phyloP scores from a whole-genome alignment of 2,329 filamentous ascomycete species.

The Fusarium clavum region DNA sequence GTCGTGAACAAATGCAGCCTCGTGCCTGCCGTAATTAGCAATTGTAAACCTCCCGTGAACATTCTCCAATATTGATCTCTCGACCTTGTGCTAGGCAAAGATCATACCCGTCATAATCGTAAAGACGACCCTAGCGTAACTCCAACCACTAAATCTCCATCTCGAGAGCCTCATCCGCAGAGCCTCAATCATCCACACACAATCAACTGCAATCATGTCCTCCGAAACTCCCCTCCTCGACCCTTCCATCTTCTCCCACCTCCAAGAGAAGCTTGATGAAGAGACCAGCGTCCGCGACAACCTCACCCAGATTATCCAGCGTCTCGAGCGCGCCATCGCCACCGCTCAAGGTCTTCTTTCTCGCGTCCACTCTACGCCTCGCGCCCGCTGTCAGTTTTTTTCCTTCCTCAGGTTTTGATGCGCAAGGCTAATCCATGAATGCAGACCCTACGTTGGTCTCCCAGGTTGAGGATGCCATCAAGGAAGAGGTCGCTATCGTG shows the following conservation, averaged over 20 bases:
- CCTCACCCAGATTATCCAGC: slow-evolving; percentile 82
- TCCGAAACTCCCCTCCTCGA: slow-evolving; percentile 65
- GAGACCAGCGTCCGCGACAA: slow-evolving; percentile 85
- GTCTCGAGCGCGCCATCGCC: slow-evolving; percentile 84
- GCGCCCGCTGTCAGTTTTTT: slow-evolving; percentile 61
- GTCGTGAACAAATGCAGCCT: fast-evolving
- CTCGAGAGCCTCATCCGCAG: slow-evolving; percentile 34
- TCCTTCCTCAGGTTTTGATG: background rate
- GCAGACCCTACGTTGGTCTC: slow-evolving; percentile 73
- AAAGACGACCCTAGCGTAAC: slow-evolving; percentile 21
- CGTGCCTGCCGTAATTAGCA: no score
- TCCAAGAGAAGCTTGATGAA: slow-evolving; percentile 91
- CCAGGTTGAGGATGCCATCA: slow-evolving; percentile 77
- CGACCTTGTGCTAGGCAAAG: slow-evolving; percentile 10
- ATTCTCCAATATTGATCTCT: background rate
- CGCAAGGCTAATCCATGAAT: background rate
- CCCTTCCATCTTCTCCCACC: slow-evolving; percentile 84
- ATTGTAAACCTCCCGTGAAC: background rate
- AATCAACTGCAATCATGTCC: slow-evolving; percentile 46
- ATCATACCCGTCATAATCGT: background rate
- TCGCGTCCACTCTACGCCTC: slow-evolving; percentile 87
- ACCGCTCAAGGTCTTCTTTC: slow-evolving; percentile 86
- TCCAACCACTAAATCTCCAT: slow-evolving; percentile 11
- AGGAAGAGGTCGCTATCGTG: slow-evolving; percentile 77
- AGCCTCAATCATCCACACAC: slow-evolving; percentile 30